phyloP scores from a whole-genome alignment of 225 moss, liverwort and hornwort genomes.

The Polytrichum formosum region DNA sequence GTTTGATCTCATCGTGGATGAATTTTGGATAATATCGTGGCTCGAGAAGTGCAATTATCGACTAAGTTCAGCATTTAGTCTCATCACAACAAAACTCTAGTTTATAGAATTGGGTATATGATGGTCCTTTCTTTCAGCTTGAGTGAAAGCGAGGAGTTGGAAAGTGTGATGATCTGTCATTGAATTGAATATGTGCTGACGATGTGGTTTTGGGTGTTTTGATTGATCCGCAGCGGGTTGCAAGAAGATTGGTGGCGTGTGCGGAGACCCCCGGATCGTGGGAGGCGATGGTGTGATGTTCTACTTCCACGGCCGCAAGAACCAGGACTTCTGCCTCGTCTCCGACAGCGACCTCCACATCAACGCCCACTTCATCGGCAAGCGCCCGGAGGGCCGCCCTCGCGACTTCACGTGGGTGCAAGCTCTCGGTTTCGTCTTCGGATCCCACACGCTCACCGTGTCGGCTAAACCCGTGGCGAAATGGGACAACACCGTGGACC shows the following conservation, averaged over 20 bases:
- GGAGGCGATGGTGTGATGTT: conserved; percentile 60
- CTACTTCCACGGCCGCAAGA: conserved; percentile 58
- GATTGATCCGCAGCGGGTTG: not conserved
- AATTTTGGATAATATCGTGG: too few relatives aligned
- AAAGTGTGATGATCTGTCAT: too few relatives aligned
- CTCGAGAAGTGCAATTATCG: too few relatives aligned
- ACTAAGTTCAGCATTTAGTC: too few relatives aligned
- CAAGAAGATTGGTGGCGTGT: conserved; percentile 15
- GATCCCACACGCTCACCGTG: conserved; percentile 40
- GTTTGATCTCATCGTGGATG: too few relatives aligned
- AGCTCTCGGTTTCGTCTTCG: conserved; percentile 47
- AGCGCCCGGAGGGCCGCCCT: conserved; percentile 35
- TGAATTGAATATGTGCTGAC: too few relatives aligned
- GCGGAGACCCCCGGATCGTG: conserved; percentile 53
- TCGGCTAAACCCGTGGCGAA: conserved; percentile 45
- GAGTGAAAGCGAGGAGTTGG: too few relatives aligned
- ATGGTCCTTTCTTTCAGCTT: too few relatives aligned
- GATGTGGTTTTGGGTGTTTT: too few relatives aligned
- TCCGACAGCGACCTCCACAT: conserved; percentile 58
- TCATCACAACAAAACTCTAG: too few relatives aligned
- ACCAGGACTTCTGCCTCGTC: conserved; percentile 52
- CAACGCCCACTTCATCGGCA: conserved; percentile 55
- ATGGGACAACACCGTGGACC: conserved; percentile 41
- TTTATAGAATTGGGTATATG: too few relatives aligned
- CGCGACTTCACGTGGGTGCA: conserved; percentile 69